Evolutionary conservation across 2,329 filamentous ascomycete species (phyloP), one percentile per base, ranked within the genome.

Genomic region (Rasamsonia emersonii): DNA sequence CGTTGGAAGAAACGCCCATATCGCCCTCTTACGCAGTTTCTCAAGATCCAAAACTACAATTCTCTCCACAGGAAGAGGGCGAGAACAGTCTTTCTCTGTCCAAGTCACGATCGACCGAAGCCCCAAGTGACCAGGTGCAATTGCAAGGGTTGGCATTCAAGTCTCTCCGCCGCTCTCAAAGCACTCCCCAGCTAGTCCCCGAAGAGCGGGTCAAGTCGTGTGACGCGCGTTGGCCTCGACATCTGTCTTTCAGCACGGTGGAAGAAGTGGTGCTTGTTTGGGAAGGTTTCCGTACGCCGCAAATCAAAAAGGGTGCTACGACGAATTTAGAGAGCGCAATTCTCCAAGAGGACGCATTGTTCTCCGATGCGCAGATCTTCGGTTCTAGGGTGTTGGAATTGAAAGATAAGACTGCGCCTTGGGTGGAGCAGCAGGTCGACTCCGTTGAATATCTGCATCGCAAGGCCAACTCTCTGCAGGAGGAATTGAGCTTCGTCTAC

Each of bases 401-500:
- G 16, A 53, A 53, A 26, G 45, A 53, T 25, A 43, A 42, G 17
- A 60, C 59, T 4, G 53, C 59, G 18, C 56, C 56, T 4, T 68
- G 62, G 59, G 62, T 64, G 8, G 57, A 63, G 38, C 46, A 49
- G 14, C 58, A 64, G 32, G 59, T 68, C 15, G 44, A 47, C 15
- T 50, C 57, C 3, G 61, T 68, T 9, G 61, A 67, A 18, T 43
- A 74, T 76, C 65, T 93, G 5, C 77, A 86, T 36, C 62, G 70
- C 9, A 64, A 70, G 24, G 77, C 79, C 31, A 70, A 71, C 18
- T 62, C 66, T 11, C 79, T 86, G 41, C 71, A 77, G 33, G 69
- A 79, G 11, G 72, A 79, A 19, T 62, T 91, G 3, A 73, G 82
- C 32, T 58, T 62, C 0, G 59, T 86, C 3, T 86, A 88, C 52